phyloP scores from a whole-genome alignment of 345 rosid species.

The Eucalyptus sp. region DNA sequence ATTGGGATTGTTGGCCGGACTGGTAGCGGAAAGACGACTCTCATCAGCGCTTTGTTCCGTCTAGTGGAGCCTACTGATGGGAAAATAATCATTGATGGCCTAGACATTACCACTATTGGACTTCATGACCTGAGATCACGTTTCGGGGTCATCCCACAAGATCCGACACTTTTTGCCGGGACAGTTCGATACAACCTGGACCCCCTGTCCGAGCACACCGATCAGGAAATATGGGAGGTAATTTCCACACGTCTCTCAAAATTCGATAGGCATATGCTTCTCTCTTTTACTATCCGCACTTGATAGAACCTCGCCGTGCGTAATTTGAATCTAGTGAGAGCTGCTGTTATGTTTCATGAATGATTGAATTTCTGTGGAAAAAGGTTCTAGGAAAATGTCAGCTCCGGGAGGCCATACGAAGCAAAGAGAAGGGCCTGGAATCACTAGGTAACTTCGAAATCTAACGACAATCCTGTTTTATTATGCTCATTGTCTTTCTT shows the following conservation, averaged over 20 bases:
- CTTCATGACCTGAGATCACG: slow-evolving; percentile 50
- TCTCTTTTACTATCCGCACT: too few species aligned
- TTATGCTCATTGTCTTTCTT: neutral
- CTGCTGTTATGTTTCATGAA: neutral
- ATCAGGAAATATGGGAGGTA: slow-evolving; percentile 46
- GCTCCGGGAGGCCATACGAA: slow-evolving; percentile 17
- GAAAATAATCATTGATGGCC: slow-evolving; percentile 30
- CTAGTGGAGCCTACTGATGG: slow-evolving; percentile 50
- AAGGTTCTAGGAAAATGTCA: slow-evolving; percentile 35
- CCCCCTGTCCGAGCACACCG: slow-evolving; percentile 20
- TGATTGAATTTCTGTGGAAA: neutral
- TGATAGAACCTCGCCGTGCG: neutral
- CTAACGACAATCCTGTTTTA: neutral
- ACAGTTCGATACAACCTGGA: slow-evolving; percentile 57
- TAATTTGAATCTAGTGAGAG: neutral
- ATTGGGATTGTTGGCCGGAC: slow-evolving; percentile 60
- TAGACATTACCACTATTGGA: slow-evolving; percentile 40
- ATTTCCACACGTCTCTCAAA: neutral
- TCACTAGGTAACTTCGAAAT: slow-evolving; percentile 6
- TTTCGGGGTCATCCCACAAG: slow-evolving; percentile 56
- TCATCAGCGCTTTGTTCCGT: slow-evolving; percentile 40
- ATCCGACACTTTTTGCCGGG: slow-evolving; percentile 56
- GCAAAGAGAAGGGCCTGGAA: slow-evolving; percentile 18
- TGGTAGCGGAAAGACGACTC: slow-evolving; percentile 56
- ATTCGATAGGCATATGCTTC: neutral